A percentile compares a stretch with the other conserved stretches of the same genome.
phyloP scores from a whole-genome alignment of 441 rosid genomes.

The Gossypium schwendimanii region DNA sequence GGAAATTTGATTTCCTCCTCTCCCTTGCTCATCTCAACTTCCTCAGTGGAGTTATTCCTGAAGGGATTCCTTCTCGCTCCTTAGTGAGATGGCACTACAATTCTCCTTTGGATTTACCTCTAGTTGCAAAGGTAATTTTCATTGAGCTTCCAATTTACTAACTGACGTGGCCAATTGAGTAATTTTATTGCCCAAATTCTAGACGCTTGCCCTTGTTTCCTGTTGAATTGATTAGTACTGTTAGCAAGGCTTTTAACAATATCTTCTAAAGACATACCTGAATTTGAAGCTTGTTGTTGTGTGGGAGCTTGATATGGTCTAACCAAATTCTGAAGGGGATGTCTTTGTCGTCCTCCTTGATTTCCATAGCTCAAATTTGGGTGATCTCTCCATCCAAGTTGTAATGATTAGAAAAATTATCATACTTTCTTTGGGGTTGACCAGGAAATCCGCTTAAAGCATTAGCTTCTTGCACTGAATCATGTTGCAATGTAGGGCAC shows the following conservation, averaged over 20 bases:
- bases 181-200: background rate
- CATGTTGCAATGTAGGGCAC: too few relatives aligned
- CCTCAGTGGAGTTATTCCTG: background rate
- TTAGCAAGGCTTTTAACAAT: background rate
- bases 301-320: background rate
- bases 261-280: background rate
- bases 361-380: background rate
- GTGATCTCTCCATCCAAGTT: background rate
- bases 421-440: background rate
- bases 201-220: background rate
- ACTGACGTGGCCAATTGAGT: background rate
- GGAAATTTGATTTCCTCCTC: background rate
- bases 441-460: background rate
- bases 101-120: background rate
- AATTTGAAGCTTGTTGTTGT: background rate
- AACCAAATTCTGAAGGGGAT: background rate
- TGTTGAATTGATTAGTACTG: background rate
- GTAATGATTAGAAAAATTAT: background rate
- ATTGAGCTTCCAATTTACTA: background rate
- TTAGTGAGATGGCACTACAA: background rate
- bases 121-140: background rate
- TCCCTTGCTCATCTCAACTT: background rate
- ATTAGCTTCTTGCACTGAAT: background rate
- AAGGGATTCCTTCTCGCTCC: background rate
- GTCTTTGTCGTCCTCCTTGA: background rate